Base-by-base conservation (phyloP, 2,329 filamentous ascomycete species). In the Talaromyces sp. region DNA sequence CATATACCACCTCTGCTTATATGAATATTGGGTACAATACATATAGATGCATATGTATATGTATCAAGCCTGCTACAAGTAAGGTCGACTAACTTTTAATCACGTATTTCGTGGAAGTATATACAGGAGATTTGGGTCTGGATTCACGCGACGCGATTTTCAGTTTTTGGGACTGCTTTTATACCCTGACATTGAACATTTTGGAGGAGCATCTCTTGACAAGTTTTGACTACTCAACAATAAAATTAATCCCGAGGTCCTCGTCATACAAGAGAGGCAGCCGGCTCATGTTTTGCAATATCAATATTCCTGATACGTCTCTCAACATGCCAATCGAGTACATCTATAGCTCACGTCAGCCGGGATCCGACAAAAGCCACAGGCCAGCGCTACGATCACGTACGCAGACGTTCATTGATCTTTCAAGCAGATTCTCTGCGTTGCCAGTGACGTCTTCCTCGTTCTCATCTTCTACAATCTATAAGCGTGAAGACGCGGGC, bases 361-460 rank as follows among this genome's bases (percentile, higher is more conserved):
- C 43, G 34, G 59, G 17, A 34, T 34, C 38, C 40, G 40, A 53
- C 43, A 61, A 61, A 27, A 51, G 1, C 19, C 49, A 61, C 22
- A 63, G 51, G 25, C 61, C 61, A 17, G 53, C 40, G 17, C 51
- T 58, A n/a, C 61, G 61, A 38, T 45, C 51, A 38, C 61, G 61
- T 11, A 63, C 61, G 22, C 36, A 63, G 61, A 63, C 61, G 1
- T 58, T 63, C 7, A 27, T 63, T 56, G 40, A 63, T 47, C 11
- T 63, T 40, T 63, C 61, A 27, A 63, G 61, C 61, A 63, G 51
- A 58, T 63, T 58, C 27, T 25, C 61, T 58, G 25, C 61, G 17
- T 15, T 63, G 4, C 61, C 61, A 11, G 61, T 36, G 40, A 34
- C 51, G 1, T 47, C 61, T 63, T 63, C 61, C 25, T 63, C 56